These are phyloP conservation scores for Podila verticillata DNA, from an alignment of 192 early-diverging fungal species.

Conservation along the genomic window DNA sequence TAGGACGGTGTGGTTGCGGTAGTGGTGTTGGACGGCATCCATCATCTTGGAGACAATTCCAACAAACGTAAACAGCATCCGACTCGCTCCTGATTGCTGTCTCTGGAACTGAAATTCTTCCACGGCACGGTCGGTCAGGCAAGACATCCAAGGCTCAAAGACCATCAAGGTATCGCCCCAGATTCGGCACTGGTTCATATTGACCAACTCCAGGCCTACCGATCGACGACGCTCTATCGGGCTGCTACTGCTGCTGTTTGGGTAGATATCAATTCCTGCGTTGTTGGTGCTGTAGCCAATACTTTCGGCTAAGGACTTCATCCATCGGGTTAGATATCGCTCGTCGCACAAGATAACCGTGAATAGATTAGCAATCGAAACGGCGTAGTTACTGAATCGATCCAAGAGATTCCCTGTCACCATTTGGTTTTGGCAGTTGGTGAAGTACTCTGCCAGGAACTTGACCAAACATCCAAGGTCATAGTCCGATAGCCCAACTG, in stretches of 20 bases:
- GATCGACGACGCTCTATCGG: background rate
- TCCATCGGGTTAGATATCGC: conserved; percentile 30
- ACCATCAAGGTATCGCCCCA: conserved; percentile 33
- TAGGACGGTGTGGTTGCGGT: conserved; percentile 13
- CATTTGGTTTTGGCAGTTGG: conserved; percentile 22
- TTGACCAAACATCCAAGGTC: conserved; percentile 28
- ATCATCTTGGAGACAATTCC: conserved; percentile 41
- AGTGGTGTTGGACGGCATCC: conserved; percentile 7
- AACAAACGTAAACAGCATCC: conserved; percentile 40
- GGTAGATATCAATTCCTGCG: too few relatives aligned
- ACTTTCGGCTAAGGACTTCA: conserved; percentile 3
- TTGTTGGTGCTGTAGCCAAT: conserved; percentile 3
- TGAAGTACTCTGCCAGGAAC: conserved; percentile 34
- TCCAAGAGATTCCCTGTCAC: conserved; percentile 32
- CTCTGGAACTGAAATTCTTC: conserved; percentile 35
- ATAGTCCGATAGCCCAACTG: conserved; percentile 22
- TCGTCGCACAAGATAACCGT: conserved; percentile 42
- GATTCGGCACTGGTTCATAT: conserved; percentile 13
- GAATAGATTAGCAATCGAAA: conserved; percentile 40
- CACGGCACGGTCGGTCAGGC: conserved; percentile 32
- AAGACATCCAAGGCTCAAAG: conserved; percentile 39
- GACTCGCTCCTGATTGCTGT: conserved; percentile 44
- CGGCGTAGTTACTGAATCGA: conserved; percentile 31
- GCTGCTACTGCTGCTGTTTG: too few relatives aligned
- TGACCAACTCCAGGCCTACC: background rate